Conservation (phyloP, 331 rosid genomes). For the Quercus phellos region DNA sequence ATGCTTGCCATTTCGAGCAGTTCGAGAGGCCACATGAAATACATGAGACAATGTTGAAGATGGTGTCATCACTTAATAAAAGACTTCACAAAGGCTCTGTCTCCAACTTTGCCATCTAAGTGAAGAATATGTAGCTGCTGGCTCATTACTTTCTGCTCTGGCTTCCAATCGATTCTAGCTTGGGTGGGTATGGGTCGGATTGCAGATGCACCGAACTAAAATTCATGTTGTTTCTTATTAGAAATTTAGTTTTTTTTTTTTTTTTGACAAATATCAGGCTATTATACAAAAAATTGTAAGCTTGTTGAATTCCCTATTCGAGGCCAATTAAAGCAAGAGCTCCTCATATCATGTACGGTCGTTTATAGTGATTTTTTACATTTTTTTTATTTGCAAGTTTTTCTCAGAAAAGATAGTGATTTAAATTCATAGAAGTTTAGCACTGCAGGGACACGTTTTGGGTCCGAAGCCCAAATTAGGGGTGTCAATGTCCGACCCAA, state of each 20-base stretch:
- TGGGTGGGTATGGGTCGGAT: background rate
- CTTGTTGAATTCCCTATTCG: background rate
- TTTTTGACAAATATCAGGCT: background rate
- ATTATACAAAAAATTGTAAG: background rate
- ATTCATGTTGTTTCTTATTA: background rate
- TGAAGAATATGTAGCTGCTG: background rate
- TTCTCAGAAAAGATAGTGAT: too few relatives aligned
- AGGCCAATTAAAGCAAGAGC: background rate
- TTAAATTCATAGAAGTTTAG: too few relatives aligned
- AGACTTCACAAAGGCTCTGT: background rate
- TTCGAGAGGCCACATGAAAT: slow-evolving; percentile 3
- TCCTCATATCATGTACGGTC: background rate
- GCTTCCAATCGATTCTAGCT: background rate
- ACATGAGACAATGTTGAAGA: background rate
- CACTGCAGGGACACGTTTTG: too few relatives aligned
- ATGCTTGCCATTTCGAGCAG: slow-evolving; percentile 3
- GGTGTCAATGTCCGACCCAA: too few relatives aligned
- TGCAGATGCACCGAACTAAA: background rate
- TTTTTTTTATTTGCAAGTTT: too few relatives aligned
- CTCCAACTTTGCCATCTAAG: background rate
- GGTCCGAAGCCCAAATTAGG: too few relatives aligned
- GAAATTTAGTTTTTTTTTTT: background rate
- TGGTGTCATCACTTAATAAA: background rate
- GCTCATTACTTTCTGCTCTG: background rate
- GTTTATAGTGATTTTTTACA: too few relatives aligned